These are phyloP conservation scores for Aurifilum marmelostoma DNA, from an alignment of 2,329 filamentous ascomycete species.

Conservation along the genomic window DNA sequence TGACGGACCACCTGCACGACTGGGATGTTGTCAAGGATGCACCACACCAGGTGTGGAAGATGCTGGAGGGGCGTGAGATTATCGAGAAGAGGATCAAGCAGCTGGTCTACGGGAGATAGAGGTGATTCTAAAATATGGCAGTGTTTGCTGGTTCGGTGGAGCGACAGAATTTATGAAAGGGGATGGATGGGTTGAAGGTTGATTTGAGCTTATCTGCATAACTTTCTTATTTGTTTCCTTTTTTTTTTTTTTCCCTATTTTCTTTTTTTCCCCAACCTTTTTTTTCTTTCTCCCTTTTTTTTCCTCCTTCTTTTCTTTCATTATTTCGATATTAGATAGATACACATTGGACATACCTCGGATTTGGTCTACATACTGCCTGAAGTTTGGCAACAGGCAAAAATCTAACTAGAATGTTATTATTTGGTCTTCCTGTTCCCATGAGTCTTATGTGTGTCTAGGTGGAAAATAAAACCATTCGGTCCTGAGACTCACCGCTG, in stretches of 20 bases:
- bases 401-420: background rate
- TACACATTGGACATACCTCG: background rate
- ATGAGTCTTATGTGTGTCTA: background rate
- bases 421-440: background rate
- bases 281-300: background rate
- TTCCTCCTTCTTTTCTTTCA: background rate
- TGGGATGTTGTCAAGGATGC: constrained; percentile 90
- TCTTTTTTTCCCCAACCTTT: too few relatives aligned
- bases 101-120: constrained; percentile 53
- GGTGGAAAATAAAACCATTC: background rate
- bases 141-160: background rate
- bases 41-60: constrained; percentile 85
- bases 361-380: background rate
- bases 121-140: background rate
- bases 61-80: constrained; percentile 68
- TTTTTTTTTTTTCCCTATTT: background rate
- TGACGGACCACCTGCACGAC: constrained; percentile 76
- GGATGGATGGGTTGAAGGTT: background rate
- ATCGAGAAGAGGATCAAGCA: constrained; percentile 80
- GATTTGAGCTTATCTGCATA: too few relatives aligned
- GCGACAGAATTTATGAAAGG: background rate
- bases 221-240: background rate
- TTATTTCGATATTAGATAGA: background rate
- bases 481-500: background rate
- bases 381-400: background rate